A percentile compares a stretch with the other conserved stretches of the same genome.
phyloP scores from a whole-genome alignment of 2,329 filamentous ascomycete genomes.

The Fusarium sp. region DNA sequence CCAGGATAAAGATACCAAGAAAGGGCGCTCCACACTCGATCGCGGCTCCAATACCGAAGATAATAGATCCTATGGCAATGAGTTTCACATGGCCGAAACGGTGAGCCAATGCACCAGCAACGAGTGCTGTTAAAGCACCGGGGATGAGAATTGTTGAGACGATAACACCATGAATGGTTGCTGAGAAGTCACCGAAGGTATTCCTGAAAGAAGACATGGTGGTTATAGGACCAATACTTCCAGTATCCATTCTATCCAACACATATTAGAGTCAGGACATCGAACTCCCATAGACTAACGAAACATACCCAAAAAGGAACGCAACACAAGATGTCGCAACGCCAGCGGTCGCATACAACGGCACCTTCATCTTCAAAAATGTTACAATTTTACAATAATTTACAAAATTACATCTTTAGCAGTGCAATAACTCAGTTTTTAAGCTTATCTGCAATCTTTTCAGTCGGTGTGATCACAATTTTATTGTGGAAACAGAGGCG shows the following conservation, averaged over 20 bases:
- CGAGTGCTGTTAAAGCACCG: conserved; percentile 67
- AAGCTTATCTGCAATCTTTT: conserved; percentile 23
- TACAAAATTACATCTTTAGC: too few species aligned
- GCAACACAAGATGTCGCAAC: conserved; percentile 47
- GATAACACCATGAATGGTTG: conserved; percentile 67
- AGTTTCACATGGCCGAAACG: conserved; percentile 64
- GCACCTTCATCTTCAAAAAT: conserved; percentile 24
- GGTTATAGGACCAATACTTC: conserved; percentile 69
- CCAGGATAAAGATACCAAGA: conserved; percentile 65
- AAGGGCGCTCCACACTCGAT: conserved; percentile 52
- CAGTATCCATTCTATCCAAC: conserved; percentile 51
- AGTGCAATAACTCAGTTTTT: background rate
- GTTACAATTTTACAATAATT: background rate
- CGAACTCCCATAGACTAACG: rapidly evolving
- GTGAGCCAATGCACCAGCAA: conserved; percentile 66
- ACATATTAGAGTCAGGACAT: background rate
- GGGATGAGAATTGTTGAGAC: conserved; percentile 70
- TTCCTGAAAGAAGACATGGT: conserved; percentile 64
- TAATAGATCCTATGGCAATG: conserved; percentile 62
- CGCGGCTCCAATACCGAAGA: conserved; percentile 64
- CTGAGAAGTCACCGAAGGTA: conserved; percentile 63
- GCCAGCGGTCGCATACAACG: conserved; percentile 46
- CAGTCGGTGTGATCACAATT: conserved; percentile 35
- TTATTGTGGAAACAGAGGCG: conserved; percentile 29
- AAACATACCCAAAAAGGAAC: conserved; percentile 47